Evolutionary conservation across 2,329 filamentous ascomycete genomes (phyloP).

Genomic region (Alternaria ethzedia): DNA sequence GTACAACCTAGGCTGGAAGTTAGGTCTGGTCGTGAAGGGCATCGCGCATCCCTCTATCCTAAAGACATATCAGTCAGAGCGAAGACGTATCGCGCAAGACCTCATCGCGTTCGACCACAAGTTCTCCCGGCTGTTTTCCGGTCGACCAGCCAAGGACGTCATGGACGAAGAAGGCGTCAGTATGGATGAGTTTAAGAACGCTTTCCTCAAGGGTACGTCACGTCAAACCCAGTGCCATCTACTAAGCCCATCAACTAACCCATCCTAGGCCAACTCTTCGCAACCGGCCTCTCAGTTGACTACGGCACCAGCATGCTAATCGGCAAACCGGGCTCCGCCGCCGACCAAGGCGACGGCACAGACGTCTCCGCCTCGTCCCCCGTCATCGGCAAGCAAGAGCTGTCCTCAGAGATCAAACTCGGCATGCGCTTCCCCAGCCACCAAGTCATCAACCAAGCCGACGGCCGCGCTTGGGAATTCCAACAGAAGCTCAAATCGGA

Average conservation of each 20-base stretch:
- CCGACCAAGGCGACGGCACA: slow-evolving; percentile 57
- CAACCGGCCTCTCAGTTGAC: slow-evolving; percentile 63
- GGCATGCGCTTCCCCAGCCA: slow-evolving; percentile 66
- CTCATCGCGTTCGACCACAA: slow-evolving; percentile 65
- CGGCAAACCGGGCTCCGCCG: slow-evolving; percentile 56
- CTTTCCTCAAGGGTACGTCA: slow-evolving; percentile 57
- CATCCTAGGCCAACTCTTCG: slow-evolving; percentile 61
- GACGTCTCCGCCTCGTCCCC: slow-evolving; percentile 43
- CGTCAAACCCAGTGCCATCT: too few relatives aligned
- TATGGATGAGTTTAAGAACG: slow-evolving; percentile 68
- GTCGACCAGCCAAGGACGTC: slow-evolving; percentile 62
- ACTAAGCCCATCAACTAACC: too few relatives aligned
- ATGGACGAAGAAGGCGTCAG: slow-evolving; percentile 67
- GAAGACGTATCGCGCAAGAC: slow-evolving; percentile 67
- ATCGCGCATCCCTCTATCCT: slow-evolving; percentile 51
- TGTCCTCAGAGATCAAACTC: slow-evolving; percentile 55
- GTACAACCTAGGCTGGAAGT: slow-evolving; percentile 66
- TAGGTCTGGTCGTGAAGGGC: slow-evolving; percentile 57
- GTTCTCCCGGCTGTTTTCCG: slow-evolving; percentile 56
- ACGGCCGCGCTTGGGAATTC: slow-evolving; percentile 64
- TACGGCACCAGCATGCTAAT: slow-evolving; percentile 65
- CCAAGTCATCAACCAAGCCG: slow-evolving; percentile 66
- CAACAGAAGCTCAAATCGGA: slow-evolving; percentile 63
- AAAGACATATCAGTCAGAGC: slow-evolving; percentile 60
- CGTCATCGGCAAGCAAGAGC: slow-evolving; percentile 46